Evolutionary conservation across 768 basidiomycete genomes (phyloP).

Genomic region (Ramaria sp.): DNA sequence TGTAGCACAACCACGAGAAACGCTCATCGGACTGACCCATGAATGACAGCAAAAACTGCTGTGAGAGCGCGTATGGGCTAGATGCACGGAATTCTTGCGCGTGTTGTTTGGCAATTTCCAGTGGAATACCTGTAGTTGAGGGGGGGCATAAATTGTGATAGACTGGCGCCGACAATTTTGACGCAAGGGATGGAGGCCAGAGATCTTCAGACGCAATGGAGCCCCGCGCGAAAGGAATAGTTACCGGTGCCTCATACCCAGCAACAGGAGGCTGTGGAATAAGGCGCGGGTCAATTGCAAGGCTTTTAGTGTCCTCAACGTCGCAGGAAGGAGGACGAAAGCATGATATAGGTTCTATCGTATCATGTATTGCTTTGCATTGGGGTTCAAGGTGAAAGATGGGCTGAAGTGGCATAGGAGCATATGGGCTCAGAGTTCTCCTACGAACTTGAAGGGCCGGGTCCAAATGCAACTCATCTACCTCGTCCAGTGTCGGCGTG

Average conservation of each 20-base stretch:
- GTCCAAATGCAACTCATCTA: neutral
- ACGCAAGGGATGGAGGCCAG: neutral
- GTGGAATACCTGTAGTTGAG: neutral
- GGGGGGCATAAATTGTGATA: neutral
- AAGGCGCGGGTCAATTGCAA: neutral
- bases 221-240: neutral
- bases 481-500: neutral
- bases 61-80: neutral
- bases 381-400: neutral
- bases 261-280: neutral
- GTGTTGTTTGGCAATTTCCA: neutral
- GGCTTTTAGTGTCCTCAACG: neutral
- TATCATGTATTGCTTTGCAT: neutral
- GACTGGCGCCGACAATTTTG: neutral
- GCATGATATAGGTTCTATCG: neutral
- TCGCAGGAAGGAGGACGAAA: neutral
- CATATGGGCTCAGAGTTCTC: neutral
- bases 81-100: neutral
- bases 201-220: neutral
- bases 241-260: neutral
- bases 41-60: neutral
- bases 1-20: neutral
- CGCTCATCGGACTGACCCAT: neutral
- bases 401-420: neutral
- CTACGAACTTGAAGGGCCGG: neutral